These are phyloP conservation scores for Sarcodon sp. DNA, from an alignment of 768 basidiomycete species.

Conservation along the genomic window DNA sequence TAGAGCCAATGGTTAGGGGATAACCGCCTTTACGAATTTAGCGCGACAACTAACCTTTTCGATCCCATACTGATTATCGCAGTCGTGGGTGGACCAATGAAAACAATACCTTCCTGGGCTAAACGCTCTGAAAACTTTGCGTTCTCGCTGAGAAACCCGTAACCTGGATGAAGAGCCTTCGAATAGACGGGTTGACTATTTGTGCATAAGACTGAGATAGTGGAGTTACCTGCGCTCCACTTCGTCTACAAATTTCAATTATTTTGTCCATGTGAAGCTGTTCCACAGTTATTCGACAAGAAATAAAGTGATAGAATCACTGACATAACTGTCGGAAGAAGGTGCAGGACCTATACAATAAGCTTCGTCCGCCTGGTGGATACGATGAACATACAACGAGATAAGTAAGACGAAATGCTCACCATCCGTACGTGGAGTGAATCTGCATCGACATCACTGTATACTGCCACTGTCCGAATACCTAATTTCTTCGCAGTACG, in stretches of 20 bases:
- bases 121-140: conserved; percentile 67
- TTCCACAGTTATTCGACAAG: conserved; percentile 1
- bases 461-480: conserved; percentile 86
- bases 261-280: conserved; percentile 85
- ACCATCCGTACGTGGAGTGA: conserved; percentile 79
- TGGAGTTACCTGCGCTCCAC: conserved; percentile 67
- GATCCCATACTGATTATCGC: conserved; percentile 94
- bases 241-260: conserved; percentile 66
- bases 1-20: not conserved
- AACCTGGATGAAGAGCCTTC: conserved; percentile 91
- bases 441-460: conserved; percentile 74
- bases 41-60: conserved; percentile 48
- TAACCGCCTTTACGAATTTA: not conserved
- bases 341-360: conserved; percentile 82
- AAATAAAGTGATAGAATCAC: conserved; percentile 14
- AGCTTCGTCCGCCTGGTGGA: conserved; percentile 35
- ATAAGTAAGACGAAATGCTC: not conserved
- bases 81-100: conserved; percentile 80
- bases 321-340: conserved; percentile 79
- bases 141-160: conserved; percentile 88
- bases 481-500: conserved; percentile 81
- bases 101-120: conserved; percentile 69
- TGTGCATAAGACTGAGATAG: not conserved
- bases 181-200: not conserved
- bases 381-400: not conserved